Conservation (phyloP, 169 alveolate species). For the Plasmodium adleri region DNA sequence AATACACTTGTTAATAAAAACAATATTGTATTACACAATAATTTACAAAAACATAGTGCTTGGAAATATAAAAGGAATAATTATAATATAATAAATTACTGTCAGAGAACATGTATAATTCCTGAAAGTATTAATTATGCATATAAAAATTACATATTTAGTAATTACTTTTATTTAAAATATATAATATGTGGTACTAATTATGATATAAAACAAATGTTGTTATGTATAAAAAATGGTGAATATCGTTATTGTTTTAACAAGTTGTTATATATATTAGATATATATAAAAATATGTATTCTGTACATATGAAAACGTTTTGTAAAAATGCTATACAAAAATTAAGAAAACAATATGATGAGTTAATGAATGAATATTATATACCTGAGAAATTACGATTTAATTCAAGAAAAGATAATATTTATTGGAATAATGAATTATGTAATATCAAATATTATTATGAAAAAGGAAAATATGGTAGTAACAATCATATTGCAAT, state of each 20-base stretch:
- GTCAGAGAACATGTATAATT: slow-evolving; percentile 12
- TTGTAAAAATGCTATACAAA: slow-evolving; percentile 7
- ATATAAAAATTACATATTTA: slow-evolving; percentile 38
- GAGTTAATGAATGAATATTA: neutral
- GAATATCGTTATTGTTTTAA: slow-evolving; percentile 9
- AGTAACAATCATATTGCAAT: neutral
- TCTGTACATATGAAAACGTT: slow-evolving; percentile 3
- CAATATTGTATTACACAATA: too few relatives aligned
- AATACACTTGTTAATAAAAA: too few relatives aligned
- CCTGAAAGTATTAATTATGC: slow-evolving; percentile 28
- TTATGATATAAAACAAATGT: neutral
- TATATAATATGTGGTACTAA: slow-evolving; percentile 4
- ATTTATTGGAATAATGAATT: neutral
- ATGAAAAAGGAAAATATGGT: neutral
- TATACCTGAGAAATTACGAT: neutral
- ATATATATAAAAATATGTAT: slow-evolving; percentile 25
- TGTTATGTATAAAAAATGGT: slow-evolving; percentile 5
- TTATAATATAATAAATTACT: slow-evolving; percentile 41
- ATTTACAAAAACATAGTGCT: neutral
- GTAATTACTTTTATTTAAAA: slow-evolving; percentile 39
- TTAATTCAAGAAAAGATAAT: neutral
- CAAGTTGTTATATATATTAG: slow-evolving; percentile 2
- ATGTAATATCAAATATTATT: neutral
- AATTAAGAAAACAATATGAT: neutral
- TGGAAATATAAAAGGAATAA: neutral